Base-by-base conservation (phyloP, 1,284 basidiomycete species). In the Tilletia walkeri region DNA sequence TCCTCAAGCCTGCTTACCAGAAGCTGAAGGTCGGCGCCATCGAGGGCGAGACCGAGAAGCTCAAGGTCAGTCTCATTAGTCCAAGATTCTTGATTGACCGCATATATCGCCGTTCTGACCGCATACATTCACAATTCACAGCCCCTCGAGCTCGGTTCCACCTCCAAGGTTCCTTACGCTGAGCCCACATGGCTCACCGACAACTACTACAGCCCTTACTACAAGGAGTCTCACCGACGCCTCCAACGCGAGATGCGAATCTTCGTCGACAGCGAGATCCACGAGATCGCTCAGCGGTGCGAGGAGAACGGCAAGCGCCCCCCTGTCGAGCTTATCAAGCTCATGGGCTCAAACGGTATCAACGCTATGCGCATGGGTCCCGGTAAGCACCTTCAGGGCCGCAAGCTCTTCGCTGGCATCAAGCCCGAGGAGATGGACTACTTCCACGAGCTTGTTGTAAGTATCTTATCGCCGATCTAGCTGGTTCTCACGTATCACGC, bases 291-390 rank as follows among this genome's bases (percentile, higher is more conserved):
- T 2, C 75, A 79, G 53, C 68, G 69, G 36, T 79, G 82, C 69
- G 84, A 85, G 75, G 73, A 73, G 66, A 76, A 72, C 49, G 77
- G 81, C 65, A 78, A 84, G 74, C 72, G 79, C 36, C 81, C 83
- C 16, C 77, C 79, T 12, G 74, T 79, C 66, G 84, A 82, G 69
- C 76, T 85, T 34, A 73, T 85, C 38, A 76, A 84, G 69, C 75
- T 76, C 68, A 83, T 85, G 82, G 84, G 84, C 20, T 70, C 74
- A 34, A 70, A 75, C 41, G 88, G 88, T 72, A 70, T 89, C 67
- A 90, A 93, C 75, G 91, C 92, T 3, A 96, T 96, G 94, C 89
- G 93, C 66, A 86, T 97, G 84, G 95, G 95, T 20, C 88, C 88
- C 3, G 87, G 87, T 20, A 87, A 88, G 80, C 94, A 96, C 80